phyloP scores from a whole-genome alignment of 163 green algal species.

The Prototheca stagnorum region DNA sequence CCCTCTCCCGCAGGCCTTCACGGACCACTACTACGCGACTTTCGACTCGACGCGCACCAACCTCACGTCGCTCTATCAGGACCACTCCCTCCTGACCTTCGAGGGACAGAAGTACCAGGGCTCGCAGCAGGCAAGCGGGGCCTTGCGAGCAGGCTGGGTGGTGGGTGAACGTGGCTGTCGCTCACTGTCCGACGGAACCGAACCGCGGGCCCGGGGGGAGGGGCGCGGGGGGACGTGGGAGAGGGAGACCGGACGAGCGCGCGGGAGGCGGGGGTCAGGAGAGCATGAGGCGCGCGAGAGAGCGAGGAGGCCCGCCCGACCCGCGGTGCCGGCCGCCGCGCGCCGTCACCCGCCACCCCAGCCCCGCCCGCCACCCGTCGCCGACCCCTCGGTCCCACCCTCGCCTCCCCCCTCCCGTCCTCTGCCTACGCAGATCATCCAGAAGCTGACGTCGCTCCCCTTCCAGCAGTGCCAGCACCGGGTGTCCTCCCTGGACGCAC shows the following conservation, averaged over 20 bases:
- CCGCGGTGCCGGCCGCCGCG: background rate
- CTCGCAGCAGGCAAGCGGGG: constrained; percentile 6
- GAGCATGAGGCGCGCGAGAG: too few species aligned
- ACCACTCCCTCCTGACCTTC: constrained; percentile 67
- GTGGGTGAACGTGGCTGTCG: too few species aligned
- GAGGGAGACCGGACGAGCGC: too few species aligned
- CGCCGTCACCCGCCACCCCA: background rate
- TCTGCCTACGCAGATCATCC: constrained; percentile 31
- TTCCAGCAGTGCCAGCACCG: constrained; percentile 64
- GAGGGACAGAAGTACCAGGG: constrained; percentile 68
- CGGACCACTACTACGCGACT: constrained; percentile 73
- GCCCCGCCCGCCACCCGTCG: too few species aligned
- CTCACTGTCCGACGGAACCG: too few species aligned
- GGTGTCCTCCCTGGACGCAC: constrained; percentile 52
- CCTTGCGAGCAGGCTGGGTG: too few species aligned
- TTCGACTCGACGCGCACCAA: constrained; percentile 59
- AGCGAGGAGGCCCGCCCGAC: too few species aligned
- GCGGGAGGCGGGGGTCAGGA: too few species aligned
- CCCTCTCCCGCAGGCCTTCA: constrained; percentile 51
- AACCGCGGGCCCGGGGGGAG: too few species aligned
- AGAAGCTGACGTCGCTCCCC: constrained; percentile 59
- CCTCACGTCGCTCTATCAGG: constrained; percentile 57
- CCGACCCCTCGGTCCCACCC: too few species aligned
- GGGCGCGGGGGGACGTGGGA: too few species aligned
- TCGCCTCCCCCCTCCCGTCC: too few species aligned